Base-by-base conservation (phyloP, 148 eudicot genomes). In the Vaccinium vitisidaea region DNA sequence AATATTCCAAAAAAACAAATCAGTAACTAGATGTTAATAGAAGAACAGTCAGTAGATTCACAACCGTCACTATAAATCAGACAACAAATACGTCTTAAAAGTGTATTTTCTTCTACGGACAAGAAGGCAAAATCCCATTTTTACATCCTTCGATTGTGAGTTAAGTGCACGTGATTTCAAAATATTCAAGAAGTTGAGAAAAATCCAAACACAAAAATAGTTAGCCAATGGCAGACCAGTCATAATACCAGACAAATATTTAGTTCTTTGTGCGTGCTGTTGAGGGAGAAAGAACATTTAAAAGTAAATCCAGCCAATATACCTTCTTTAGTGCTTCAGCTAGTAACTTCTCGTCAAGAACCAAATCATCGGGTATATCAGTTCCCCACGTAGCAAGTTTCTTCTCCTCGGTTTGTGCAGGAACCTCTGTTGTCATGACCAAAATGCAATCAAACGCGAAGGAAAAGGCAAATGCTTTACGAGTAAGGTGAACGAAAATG, bases 321-420 rank as follows among this genome's bases (percentile, higher is more conserved):
- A 93, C 98, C 95, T 95, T 95, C 85, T 93, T 88, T 32, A 95
- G 93, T 78, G 98, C 93, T 81, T 93, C 98, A n/a, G 94, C 86
- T 23, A 95, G 90, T 87, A 91, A 94, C 87, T 90, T 92, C 61
- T 94, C 85, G 81, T 95, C 94, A 80, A 95, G 84, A 82, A 93
- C 93, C 90, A 95, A 87, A 89, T 95, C 98, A 78, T 95, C 96
- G 2, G 98, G 98, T 25, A 93, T 88, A 75, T 94, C 98, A 61
- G 96, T 89, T 70, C 98, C 98, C 98, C 98, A 95, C 80, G 92
- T 90, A 48, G 96, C 98, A 81, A 89, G 85, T 84, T 83, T 91
- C 92, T 91, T 94, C 90, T 92, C 94, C 86, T 95, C 98, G 0
- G 59, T 75, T 21, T 89, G 91, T 27, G 87, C 92, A 69, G 90